These are phyloP conservation scores for Chloris gayana DNA, from an alignment of 176 grass and related monocot species.

Conservation along the genomic window DNA sequence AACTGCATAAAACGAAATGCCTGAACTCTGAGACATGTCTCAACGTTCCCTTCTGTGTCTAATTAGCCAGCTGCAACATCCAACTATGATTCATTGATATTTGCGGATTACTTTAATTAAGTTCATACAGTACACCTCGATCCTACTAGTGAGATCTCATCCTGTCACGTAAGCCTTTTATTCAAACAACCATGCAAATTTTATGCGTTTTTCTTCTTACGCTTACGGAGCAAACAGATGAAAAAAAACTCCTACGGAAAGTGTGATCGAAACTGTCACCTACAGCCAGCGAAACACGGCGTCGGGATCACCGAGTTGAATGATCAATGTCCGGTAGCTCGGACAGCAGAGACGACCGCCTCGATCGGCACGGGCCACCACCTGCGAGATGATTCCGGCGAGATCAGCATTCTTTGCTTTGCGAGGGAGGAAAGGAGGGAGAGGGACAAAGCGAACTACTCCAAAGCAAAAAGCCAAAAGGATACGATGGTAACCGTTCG, in stretches of 20 bases:
- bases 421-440: background rate
- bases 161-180: too few species aligned
- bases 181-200: too few species aligned
- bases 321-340: background rate
- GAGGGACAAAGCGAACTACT: background rate
- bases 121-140: too few species aligned
- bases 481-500: constrained; percentile 17
- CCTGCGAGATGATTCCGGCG: background rate
- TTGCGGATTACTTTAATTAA: too few species aligned
- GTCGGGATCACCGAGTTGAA: background rate
- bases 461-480: background rate
- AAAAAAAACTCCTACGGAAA: too few species aligned
- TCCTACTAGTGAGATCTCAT: too few species aligned
- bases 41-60: too few species aligned
- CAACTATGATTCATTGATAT: too few species aligned
- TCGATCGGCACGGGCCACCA: background rate
- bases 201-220: too few species aligned
- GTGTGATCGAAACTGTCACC: background rate
- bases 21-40: too few species aligned
- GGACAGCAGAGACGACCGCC: background rate
- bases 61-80: too few species aligned
- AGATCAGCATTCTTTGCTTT: constrained; percentile 1
- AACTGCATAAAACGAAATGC: background rate
- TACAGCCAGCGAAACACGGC: background rate
- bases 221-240: too few species aligned